These are phyloP conservation scores for Grosmannia penicillata DNA, from an alignment of 2,329 filamentous ascomycete species.

Conservation along the genomic window DNA sequence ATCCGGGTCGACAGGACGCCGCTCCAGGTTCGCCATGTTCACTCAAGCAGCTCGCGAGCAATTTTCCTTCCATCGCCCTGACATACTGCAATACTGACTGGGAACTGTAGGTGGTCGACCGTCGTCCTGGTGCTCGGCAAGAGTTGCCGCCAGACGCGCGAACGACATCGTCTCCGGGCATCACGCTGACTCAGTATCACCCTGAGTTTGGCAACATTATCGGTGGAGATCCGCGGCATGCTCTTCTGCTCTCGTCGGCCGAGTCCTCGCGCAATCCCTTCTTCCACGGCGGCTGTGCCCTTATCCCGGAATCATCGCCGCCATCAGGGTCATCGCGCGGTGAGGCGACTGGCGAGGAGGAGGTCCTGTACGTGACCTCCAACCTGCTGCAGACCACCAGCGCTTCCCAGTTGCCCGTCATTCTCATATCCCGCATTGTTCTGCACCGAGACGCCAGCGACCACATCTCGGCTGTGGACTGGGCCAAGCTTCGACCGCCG, in stretches of 20 bases:
- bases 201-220: conserved; percentile 19
- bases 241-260: conserved; percentile 25
- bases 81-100: too few species aligned
- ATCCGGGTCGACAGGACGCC: conserved; percentile 56
- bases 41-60: too few species aligned
- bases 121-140: conserved; percentile 2
- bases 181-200: conserved; percentile 23
- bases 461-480: conserved; percentile 18
- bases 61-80: not conserved
- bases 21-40: conserved; percentile 51
- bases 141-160: too few species aligned
- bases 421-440: conserved; percentile 29
- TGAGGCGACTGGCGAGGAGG: too few species aligned
- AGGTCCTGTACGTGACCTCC: conserved; percentile 31
- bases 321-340: too few species aligned
- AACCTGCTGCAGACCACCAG: conserved; percentile 23
- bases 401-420: conserved; percentile 22
- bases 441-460: conserved; percentile 14
- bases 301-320: conserved; percentile 20
- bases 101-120: conserved; percentile 2
- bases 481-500: conserved; percentile 27
- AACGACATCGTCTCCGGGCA: too few species aligned
- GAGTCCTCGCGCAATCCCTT: conserved; percentile 26
- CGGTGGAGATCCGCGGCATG: conserved; percentile 19
- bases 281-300: conserved; percentile 30